These are phyloP conservation scores for Borealophlyctis nickersoniae DNA, from an alignment of 192 early-diverging fungal genomes.

Conservation along the genomic window DNA sequence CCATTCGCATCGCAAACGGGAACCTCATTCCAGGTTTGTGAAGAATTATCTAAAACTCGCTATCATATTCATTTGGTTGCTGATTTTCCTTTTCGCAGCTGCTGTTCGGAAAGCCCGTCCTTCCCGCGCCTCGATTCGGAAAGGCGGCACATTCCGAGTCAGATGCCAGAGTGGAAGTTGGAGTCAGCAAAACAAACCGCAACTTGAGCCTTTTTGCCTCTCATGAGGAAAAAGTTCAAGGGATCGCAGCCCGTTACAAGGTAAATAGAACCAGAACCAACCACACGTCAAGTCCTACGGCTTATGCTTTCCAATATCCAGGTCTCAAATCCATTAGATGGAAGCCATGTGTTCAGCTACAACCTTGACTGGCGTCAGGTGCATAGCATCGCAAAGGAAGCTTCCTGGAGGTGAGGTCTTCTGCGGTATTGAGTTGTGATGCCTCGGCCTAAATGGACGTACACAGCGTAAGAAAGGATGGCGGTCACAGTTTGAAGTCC, in stretches of 20 bases:
- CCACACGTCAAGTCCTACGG: neutral
- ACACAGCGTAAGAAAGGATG: conserved; percentile 66
- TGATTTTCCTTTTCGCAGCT: conserved; percentile 3
- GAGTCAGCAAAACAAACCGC: conserved; percentile 61
- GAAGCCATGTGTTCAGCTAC: conserved; percentile 67
- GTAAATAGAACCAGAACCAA: conserved; percentile 29
- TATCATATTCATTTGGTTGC: neutral
- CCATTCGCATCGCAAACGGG: conserved; percentile 55
- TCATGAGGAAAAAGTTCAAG: conserved; percentile 71
- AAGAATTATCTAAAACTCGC: neutral
- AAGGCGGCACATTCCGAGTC: conserved; percentile 74
- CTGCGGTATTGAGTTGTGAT: neutral
- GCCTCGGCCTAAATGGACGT: no score
- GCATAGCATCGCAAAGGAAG: conserved; percentile 46
- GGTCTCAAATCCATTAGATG: no score
- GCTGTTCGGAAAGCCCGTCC: conserved; percentile 17
- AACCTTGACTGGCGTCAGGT: conserved; percentile 77
- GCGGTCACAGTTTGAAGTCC: conserved; percentile 83
- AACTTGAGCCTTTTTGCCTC: conserved; percentile 65
- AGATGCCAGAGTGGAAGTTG: conserved; percentile 59
- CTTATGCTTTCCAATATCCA: no score
- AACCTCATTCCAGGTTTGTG: conserved; percentile 55
- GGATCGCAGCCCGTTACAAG: conserved; percentile 55
- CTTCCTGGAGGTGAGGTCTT: conserved; percentile 35
- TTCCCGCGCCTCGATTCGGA: conserved; percentile 41